Percentiles rank a stretch among this genome's conserved stretches.
phyloP scores from a whole-genome alignment of 108 stramenopile genomes.

The Cyclotella distinguenda region DNA sequence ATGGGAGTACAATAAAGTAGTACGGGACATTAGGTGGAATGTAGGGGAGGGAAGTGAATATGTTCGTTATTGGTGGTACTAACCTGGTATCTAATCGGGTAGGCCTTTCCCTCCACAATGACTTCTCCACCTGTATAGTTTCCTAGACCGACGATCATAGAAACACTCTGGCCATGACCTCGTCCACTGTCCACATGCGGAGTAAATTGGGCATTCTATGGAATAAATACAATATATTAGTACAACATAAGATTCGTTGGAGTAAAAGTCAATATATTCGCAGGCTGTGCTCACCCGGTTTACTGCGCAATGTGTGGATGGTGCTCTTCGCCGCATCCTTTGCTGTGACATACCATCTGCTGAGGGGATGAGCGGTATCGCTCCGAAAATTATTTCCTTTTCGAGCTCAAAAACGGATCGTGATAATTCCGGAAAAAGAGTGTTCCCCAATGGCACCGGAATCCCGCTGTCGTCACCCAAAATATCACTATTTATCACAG shows the following conservation, averaged over 20 bases:
- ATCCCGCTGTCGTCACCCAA: constrained; percentile 25
- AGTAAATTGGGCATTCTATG: constrained; percentile 78
- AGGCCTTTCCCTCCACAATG: constrained; percentile 65
- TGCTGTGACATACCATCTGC: constrained; percentile 85
- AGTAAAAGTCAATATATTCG: background rate
- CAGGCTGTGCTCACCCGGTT: constrained; percentile 50
- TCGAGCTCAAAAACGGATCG: constrained; percentile 86
- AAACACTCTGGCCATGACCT: constrained; percentile 78
- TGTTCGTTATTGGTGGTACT: too few relatives aligned
- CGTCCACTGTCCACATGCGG: constrained; percentile 92
- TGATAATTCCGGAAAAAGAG: constrained; percentile 89
- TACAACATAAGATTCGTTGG: background rate
- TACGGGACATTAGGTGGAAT: too few relatives aligned
- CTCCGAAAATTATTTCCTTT: constrained; percentile 22
- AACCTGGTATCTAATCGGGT: constrained; percentile 87
- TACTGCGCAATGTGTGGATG: constrained; percentile 87
- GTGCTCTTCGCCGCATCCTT: constrained; percentile 60
- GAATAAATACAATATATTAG: background rate
- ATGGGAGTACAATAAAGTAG: too few relatives aligned
- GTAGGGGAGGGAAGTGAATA: too few relatives aligned
- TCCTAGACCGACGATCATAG: constrained; percentile 91
- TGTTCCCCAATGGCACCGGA: constrained; percentile 63
- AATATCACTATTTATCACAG: constrained; percentile 56
- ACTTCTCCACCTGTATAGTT: constrained; percentile 85
- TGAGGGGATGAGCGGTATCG: constrained; percentile 55